Percentiles rank a stretch among this genome's conserved stretches.
Conservation (phyloP, 768 basidiomycete genomes). For the Kwoniella newhampshirensis region DNA sequence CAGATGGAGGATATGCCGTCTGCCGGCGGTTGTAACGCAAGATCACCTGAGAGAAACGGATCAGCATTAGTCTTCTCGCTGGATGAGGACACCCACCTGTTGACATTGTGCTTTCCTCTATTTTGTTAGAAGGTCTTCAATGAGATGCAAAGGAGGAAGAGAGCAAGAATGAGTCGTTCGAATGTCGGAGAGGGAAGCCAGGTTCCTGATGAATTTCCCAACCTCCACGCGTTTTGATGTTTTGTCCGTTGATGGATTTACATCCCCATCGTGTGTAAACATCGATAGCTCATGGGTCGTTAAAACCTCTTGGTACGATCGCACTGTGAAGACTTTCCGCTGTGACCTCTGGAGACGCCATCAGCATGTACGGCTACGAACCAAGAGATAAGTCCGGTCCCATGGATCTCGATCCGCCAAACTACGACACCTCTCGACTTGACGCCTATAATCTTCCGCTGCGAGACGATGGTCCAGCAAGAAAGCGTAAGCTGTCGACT, state of each 20-base stretch:
- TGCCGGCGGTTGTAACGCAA: conserved; percentile 62
- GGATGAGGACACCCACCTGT: conserved; percentile 28
- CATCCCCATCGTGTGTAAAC: no score
- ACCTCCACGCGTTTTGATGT: no score
- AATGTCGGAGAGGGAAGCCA: no score
- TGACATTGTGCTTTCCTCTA: conserved; percentile 14
- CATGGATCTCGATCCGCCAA: conserved; percentile 44
- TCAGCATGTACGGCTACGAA: conserved; percentile 26
- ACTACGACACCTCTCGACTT: conserved; percentile 18
- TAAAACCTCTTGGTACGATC: no score
- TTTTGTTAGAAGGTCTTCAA: neutral
- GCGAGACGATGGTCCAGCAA: conserved; percentile 35
- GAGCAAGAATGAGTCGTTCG: no score
- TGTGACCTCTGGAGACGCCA: no score
- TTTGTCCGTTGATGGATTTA: neutral
- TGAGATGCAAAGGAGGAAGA: neutral
- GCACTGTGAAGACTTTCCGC: no score
- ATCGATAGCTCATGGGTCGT: no score
- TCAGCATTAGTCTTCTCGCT: no score
- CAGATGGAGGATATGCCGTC: conserved; percentile 79
- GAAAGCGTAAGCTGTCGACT: conserved; percentile 35
- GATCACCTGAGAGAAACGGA: conserved; percentile 27
- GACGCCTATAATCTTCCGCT: conserved; percentile 19
- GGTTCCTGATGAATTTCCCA: no score
- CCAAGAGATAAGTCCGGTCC: conserved; percentile 34